Conservation (phyloP, 192 early-diverging fungal genomes). For the Rhizoclosmatium sp. region DNA sequence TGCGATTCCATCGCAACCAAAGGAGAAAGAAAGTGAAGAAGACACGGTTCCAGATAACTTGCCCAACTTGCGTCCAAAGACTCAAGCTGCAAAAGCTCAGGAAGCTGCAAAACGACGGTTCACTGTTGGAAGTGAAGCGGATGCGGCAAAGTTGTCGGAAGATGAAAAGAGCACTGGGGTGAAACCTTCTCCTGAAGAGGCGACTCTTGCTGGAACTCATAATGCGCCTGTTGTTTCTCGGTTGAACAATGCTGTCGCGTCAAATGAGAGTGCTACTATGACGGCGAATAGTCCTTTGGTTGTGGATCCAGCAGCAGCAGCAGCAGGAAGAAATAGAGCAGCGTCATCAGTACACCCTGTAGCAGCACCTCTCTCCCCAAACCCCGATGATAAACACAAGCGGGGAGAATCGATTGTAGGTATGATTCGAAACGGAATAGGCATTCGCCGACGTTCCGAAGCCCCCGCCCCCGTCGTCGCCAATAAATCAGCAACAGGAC, state of each 20-base stretch:
- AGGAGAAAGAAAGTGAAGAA: background rate
- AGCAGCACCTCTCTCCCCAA: background rate
- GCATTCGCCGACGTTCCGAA: conserved; percentile 12
- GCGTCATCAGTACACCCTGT: too few relatives aligned
- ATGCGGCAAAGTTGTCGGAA: conserved; percentile 50
- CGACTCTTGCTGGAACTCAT: background rate
- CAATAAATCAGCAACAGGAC: background rate
- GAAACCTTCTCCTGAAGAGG: background rate
- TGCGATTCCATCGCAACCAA: conserved; percentile 11
- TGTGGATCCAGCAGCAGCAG: background rate
- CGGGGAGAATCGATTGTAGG: conserved; percentile 65
- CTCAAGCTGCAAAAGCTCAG: background rate
- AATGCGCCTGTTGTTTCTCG: background rate
- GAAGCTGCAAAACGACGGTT: conserved; percentile 48
- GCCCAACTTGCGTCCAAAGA: conserved; percentile 25
- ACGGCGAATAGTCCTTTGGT: background rate
- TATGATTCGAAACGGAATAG: conserved; percentile 33
- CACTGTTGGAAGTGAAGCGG: conserved; percentile 61
- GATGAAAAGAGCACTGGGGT: conserved; percentile 37
- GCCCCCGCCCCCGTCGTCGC: background rate
- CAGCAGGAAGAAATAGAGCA: background rate
- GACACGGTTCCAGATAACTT: background rate
- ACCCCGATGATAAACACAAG: conserved; percentile 27
- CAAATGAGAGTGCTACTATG: background rate
- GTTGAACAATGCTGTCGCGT: conserved; percentile 1